phyloP scores from a whole-genome alignment of 1,139 yeast genomes.

The Geotrichum fermentans region DNA sequence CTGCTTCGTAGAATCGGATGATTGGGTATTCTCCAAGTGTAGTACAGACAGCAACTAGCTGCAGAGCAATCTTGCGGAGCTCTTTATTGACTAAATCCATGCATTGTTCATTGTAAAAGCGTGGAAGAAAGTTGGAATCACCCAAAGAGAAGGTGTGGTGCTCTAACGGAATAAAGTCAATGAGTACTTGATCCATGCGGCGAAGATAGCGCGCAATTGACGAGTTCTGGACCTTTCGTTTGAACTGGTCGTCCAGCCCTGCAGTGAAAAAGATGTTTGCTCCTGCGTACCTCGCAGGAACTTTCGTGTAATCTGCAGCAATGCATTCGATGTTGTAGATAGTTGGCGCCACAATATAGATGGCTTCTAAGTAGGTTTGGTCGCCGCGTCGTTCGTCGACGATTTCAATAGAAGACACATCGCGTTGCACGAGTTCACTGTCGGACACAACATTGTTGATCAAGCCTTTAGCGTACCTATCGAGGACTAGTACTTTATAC shows the following conservation, averaged over 20 bases:
- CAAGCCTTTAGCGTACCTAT: slow-evolving; percentile 36
- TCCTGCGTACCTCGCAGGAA: slow-evolving; percentile 53
- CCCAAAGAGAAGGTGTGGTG: slow-evolving; percentile 45
- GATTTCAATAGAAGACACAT: slow-evolving; percentile 47
- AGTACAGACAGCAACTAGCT: slow-evolving; percentile 67
- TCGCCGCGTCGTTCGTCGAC: slow-evolving; percentile 50
- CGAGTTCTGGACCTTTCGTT: slow-evolving; percentile 28
- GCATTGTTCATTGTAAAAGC: slow-evolving; percentile 67
- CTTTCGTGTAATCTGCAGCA: slow-evolving; percentile 50
- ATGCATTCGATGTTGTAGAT: slow-evolving; percentile 54
- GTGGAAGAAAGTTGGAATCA: slow-evolving; percentile 54
- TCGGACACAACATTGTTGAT: slow-evolving; percentile 37
- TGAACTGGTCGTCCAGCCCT: slow-evolving; percentile 37
- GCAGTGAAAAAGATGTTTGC: slow-evolving; percentile 58
- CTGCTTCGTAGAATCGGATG: slow-evolving; percentile 49
- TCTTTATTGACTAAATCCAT: slow-evolving; percentile 56
- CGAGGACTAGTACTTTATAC: slow-evolving; percentile 43
- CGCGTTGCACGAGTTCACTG: slow-evolving; percentile 40
- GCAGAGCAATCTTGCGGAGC: slow-evolving; percentile 53
- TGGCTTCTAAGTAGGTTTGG: slow-evolving; percentile 52
- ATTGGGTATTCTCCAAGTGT: slow-evolving; percentile 85
- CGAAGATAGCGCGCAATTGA: slow-evolving; percentile 27
- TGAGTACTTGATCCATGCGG: slow-evolving; percentile 28
- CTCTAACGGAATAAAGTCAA: slow-evolving; percentile 49
- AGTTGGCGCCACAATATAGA: slow-evolving; percentile 56